Percentiles rank a stretch among this genome's conserved stretches.
Evolutionary conservation across 2,329 filamentous ascomycete genomes (phyloP).

Genomic region (Reticulascus tulasneorum): DNA sequence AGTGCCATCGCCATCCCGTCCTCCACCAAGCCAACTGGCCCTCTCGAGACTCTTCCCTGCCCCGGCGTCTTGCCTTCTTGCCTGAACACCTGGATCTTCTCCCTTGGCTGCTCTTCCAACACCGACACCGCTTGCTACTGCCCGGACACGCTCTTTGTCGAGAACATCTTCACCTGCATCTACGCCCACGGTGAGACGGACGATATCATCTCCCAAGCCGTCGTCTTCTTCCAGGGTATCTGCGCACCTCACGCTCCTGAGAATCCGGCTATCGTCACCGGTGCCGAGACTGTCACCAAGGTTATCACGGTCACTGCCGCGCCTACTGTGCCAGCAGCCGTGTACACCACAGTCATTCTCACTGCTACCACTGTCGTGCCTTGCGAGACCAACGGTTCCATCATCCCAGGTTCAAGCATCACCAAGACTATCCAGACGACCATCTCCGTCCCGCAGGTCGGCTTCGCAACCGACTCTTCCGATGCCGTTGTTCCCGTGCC

Average conservation of each 20-base stretch:
- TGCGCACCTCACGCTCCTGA: constrained; percentile 69
- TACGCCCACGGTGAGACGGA: constrained; percentile 68
- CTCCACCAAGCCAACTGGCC: constrained; percentile 28
- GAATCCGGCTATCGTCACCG: constrained; percentile 85
- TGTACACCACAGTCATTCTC: constrained; percentile 49
- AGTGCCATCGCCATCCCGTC: constrained; percentile 18
- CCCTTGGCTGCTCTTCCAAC: constrained; percentile 72
- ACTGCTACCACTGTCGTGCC: constrained; percentile 44
- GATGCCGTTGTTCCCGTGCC: constrained; percentile 35
- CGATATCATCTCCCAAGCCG: constrained; percentile 63
- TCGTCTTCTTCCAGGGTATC: constrained; percentile 86
- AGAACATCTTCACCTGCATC: constrained; percentile 77
- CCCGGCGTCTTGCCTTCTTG: constrained; percentile 78
- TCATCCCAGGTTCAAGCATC: constrained; percentile 39
- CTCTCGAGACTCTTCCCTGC: constrained; percentile 48
- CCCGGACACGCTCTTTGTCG: constrained; percentile 70
- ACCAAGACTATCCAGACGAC: constrained; percentile 48
- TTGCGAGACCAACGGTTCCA: constrained; percentile 44
- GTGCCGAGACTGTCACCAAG: constrained; percentile 60
- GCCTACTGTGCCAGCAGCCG: constrained; percentile 44
- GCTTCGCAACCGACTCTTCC: constrained; percentile 35
- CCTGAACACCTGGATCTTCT: constrained; percentile 84
- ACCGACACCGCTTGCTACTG: constrained; percentile 83
- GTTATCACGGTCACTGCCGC: constrained; percentile 53
- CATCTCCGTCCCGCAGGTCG: constrained; percentile 50